Evolutionary conservation across 2,329 filamentous ascomycete species (phyloP).

Genomic region (Fusarium torulosum): DNA sequence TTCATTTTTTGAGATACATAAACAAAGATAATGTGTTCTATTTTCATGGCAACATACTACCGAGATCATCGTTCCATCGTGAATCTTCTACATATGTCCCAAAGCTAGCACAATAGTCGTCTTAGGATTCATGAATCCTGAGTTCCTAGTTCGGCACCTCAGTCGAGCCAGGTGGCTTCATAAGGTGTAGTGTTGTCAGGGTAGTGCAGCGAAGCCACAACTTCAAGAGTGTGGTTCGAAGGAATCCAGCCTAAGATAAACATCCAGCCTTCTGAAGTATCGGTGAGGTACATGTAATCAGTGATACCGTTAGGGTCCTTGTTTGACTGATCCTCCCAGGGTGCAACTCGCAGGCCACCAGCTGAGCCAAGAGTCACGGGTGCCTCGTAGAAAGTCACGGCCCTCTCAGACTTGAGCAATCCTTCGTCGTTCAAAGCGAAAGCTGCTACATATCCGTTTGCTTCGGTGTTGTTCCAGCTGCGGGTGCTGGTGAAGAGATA

Average conservation of each 20-base stretch:
- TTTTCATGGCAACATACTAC: no score
- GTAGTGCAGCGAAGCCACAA: slow-evolving; percentile 7
- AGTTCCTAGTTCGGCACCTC: not conserved
- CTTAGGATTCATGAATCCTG: no score
- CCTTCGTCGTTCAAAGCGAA: not conserved
- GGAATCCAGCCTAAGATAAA: slow-evolving; percentile 8
- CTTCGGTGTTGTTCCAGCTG: slow-evolving; percentile 14
- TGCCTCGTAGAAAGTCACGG: slow-evolving; percentile 6
- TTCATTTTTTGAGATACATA: no score
- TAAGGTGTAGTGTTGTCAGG: slow-evolving; percentile 8
- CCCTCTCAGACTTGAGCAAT: not conserved
- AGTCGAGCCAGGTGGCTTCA: slow-evolving; percentile 15
- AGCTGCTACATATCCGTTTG: slow-evolving; percentile 6
- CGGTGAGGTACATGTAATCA: slow-evolving; percentile 13
- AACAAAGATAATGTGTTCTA: no score
- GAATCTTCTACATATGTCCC: no score
- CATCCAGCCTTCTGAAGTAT: slow-evolving; percentile 10
- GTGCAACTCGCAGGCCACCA: slow-evolving; percentile 2
- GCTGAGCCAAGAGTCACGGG: slow-evolving; percentile 13
- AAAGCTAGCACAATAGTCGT: no score
- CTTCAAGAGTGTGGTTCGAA: not conserved
- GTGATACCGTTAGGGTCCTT: not conserved
- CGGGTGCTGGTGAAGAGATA: slow-evolving; percentile 8
- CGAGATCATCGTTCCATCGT: no score
- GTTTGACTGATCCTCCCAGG: slow-evolving; percentile 8